phyloP scores from a whole-genome alignment of 2,329 filamentous ascomycete species.

The Pseudocercospora cruenta region DNA sequence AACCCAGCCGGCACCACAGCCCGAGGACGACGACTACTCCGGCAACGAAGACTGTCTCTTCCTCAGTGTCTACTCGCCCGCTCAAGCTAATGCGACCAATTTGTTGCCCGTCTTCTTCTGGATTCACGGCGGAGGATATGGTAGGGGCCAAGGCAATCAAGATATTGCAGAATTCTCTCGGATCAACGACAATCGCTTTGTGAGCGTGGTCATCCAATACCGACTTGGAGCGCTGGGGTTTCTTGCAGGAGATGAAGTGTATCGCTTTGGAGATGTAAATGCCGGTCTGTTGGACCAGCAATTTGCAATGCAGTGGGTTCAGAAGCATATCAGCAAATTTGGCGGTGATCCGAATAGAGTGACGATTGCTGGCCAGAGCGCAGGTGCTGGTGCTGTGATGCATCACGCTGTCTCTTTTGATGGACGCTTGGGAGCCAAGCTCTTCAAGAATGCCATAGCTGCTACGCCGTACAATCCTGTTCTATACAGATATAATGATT shows the following conservation, averaged over 20 bases:
- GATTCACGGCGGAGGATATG: conserved; percentile 45
- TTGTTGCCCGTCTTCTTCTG: conserved; percentile 46
- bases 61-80: conserved; percentile 36
- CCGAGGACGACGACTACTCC: conserved; percentile 6
- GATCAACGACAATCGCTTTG: conserved; percentile 52
- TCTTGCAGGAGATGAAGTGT: conserved; percentile 43
- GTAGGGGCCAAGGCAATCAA: conserved; percentile 42
- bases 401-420: conserved; percentile 37
- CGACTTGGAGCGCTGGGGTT: conserved; percentile 53
- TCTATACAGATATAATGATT: conserved; percentile 56
- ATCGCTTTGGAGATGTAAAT: conserved; percentile 43
- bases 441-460: conserved; percentile 41
- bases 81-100: conserved; percentile 32
- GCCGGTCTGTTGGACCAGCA: conserved; percentile 53
- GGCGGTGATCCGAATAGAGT: conserved; percentile 41
- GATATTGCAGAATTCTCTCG: conserved; percentile 50
- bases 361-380: conserved; percentile 46
- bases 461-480: conserved; percentile 44
- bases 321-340: conserved; percentile 41
- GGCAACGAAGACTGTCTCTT: conserved; percentile 42
- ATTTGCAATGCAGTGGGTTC: conserved; percentile 56
- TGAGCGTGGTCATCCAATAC: conserved; percentile 56
- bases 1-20: conserved; percentile 4
- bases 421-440: conserved; percentile 27
- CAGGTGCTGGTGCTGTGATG: conserved; percentile 46